These are phyloP conservation scores for Cichorium intybus DNA, from an alignment of 140 eudicot species.

Conservation along the genomic window DNA sequence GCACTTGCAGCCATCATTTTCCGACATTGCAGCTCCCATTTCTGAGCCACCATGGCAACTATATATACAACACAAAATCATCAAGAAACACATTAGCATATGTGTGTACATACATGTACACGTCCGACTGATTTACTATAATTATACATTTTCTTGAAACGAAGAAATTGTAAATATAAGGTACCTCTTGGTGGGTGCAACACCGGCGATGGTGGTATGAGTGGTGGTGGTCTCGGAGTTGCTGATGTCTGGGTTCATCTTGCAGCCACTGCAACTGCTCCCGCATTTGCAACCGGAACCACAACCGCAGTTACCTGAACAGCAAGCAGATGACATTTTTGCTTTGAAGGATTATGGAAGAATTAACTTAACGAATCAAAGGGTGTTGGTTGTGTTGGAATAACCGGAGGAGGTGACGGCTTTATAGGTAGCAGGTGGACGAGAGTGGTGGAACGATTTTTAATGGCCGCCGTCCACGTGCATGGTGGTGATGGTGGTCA, in stretches of 20 bases:
- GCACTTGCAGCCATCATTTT: constrained; percentile 37
- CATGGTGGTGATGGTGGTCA: not conserved
- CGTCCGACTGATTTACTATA: no score
- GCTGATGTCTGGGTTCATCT: constrained; percentile 9
- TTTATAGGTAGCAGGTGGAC: constrained; percentile 9
- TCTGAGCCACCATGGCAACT: constrained; percentile 23
- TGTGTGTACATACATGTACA: not conserved
- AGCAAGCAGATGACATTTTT: constrained; percentile 33
- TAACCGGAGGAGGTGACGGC: not conserved
- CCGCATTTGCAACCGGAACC: constrained; percentile 31
- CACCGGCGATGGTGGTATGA: not conserved
- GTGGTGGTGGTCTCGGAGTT: constrained; percentile 2
- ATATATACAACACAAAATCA: not conserved
- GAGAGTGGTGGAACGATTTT: constrained; percentile 6
- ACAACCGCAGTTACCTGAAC: constrained; percentile 30
- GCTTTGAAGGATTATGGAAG: not conserved
- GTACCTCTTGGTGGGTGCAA: constrained; percentile 25
- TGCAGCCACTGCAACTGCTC: constrained; percentile 22
- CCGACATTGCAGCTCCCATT: constrained; percentile 21
- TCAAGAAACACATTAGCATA: not conserved
- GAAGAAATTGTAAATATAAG: not conserved
- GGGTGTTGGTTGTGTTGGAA: not conserved
- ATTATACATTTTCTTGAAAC: not conserved
- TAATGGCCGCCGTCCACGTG: not conserved
- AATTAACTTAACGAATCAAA: not conserved